Conservation (phyloP, 768 basidiomycete species). For the Lactarius psammicola region DNA sequence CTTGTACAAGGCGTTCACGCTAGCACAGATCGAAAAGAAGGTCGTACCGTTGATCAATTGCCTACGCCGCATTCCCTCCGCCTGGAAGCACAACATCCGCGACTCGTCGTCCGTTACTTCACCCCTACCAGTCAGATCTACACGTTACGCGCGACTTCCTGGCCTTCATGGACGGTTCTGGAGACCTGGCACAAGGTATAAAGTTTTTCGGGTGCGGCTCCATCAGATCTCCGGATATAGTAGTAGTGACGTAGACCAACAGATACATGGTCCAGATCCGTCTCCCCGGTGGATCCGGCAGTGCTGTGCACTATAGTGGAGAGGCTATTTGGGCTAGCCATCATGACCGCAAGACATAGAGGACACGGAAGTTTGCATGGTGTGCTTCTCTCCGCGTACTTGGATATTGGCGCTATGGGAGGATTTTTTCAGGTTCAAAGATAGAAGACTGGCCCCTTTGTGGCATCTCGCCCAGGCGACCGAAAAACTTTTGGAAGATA, state of each 20-base stretch:
- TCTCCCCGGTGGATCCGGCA: constrained; percentile 44
- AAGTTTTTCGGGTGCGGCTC: constrained; percentile 29
- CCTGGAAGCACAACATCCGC: constrained; percentile 10
- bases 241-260: not conserved
- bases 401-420: constrained; percentile 42
- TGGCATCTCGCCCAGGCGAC: not conserved
- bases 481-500: constrained; percentile 5
- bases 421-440: constrained; percentile 21
- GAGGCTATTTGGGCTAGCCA: constrained; percentile 42
- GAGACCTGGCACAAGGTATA: constrained; percentile 46
- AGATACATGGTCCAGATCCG: constrained; percentile 46
- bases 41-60: constrained; percentile 1
- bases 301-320: constrained; percentile 55
- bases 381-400: constrained; percentile 51
- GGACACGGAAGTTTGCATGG: constrained; percentile 39
- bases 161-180: constrained; percentile 26
- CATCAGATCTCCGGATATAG: not conserved
- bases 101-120: not conserved
- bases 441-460: not conserved
- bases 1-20: constrained; percentile 38
- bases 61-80: constrained; percentile 14
- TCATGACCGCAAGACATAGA: constrained; percentile 38
- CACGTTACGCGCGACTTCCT: constrained; percentile 6
- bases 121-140: not conserved
- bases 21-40: constrained; percentile 32